phyloP scores from a whole-genome alignment of 352 stramenopile genomes.

The Pythium brassicae region DNA sequence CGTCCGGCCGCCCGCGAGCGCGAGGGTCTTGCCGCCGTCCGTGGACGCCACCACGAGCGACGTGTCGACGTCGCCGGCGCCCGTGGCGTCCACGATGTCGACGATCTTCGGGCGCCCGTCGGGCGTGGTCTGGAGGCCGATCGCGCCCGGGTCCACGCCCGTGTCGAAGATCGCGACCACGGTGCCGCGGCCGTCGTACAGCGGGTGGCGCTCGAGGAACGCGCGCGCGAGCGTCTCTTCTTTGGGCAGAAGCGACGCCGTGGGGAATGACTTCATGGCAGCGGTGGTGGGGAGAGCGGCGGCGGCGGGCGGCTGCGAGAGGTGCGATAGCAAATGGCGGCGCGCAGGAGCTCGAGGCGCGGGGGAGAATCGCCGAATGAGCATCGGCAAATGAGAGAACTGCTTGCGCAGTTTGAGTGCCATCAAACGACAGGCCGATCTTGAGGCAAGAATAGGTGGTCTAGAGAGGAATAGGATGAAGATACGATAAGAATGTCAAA shows the following conservation, averaged over 20 bases:
- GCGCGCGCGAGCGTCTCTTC: slow-evolving; percentile 84
- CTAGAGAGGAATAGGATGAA: too few relatives aligned
- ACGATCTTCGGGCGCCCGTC: slow-evolving; percentile 92
- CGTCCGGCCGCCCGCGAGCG: slow-evolving; percentile 31
- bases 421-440: too few relatives aligned
- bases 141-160: slow-evolving; percentile 90
- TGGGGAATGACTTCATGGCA: slow-evolving; percentile 59
- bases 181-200: slow-evolving; percentile 88
- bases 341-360: neutral
- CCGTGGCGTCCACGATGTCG: slow-evolving; percentile 95
- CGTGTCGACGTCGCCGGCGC: slow-evolving; percentile 91
- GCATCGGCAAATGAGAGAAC: too few relatives aligned
- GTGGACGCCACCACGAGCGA: slow-evolving; percentile 46
- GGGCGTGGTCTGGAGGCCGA: slow-evolving; percentile 79
- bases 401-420: too few relatives aligned
- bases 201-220: slow-evolving; percentile 78
- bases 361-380: slow-evolving; percentile 1
- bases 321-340: neutral
- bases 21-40: slow-evolving; percentile 44
- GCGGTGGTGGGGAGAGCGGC: neutral
- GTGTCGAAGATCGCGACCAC: slow-evolving; percentile 96
- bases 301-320: neutral
- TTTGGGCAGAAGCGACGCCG: slow-evolving; percentile 82
- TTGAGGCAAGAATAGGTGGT: too few relatives aligned
- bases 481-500: too few relatives aligned